Evolutionary conservation across 2,329 filamentous ascomycete species (phyloP), one percentile per base, ranked within the genome.

Genomic region (Cladophialophora carrionii): DNA sequence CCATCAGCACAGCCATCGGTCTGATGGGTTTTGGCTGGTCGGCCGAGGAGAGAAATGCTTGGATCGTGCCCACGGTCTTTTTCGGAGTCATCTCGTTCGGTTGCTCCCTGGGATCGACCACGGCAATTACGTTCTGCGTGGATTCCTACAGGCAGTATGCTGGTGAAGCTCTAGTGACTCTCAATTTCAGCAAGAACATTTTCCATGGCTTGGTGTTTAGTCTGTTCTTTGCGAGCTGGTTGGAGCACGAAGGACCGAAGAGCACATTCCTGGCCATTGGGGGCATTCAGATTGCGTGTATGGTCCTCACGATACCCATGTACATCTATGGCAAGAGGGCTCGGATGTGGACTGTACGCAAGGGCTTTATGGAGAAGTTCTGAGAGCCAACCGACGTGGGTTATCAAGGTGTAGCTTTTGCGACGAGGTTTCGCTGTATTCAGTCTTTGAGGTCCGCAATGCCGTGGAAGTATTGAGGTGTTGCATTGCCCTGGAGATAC

Each of bases 21-120:
- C 84, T 98, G 17, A 96, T 97, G 88, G 94, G 92, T 1, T 98
- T 95, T 73, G 94, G 94, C n/a, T 98, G 94, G 95, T 92, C 90
- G 9, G 91, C 90, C 0, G 77, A 91, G 68, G 84, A 88, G 63
- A 82, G 82, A 26, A 87, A 97, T 72, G 82, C 84, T 24, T 98
- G 91, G 90, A 96, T 96, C 59, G 91, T 96, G 0, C 95, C 95
- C 0, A 97, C 94, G 0, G 76, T 96, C 3, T 97, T 98, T 79
- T 97, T 98, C 70, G 94, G 94, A 6, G 77, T 97, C 55, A 88
- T 96, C 34, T 95, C 91, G 0, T 97, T 98, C 73, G 95, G 94
- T 0, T 97, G 94, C 78, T 90, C 90, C 2, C 82, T 98, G 1
- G 94, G 92, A 0, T 92, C 89, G 31, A 97, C 94, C 0, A 98